Conservation (phyloP, 306 rosid species). For the Vigna nakashimae region DNA sequence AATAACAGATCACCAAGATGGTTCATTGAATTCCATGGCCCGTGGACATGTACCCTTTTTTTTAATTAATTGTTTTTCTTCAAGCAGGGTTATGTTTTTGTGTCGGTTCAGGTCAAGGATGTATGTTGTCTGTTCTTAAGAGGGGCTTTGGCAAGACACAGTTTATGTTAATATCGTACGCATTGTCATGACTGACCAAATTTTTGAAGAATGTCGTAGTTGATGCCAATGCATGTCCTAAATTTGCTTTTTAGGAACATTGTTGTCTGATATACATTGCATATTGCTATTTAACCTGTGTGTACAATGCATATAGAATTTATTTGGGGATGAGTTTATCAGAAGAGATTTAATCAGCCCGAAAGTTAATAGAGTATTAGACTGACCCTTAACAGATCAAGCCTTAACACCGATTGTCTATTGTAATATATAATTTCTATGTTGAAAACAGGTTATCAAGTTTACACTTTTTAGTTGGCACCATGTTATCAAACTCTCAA, state of each 20-base stretch:
- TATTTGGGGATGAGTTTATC: not conserved
- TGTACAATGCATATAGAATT: not conserved
- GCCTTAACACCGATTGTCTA: not conserved
- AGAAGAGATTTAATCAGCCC: not conserved
- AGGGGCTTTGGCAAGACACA: not conserved
- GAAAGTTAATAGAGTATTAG: not conserved
- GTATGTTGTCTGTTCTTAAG: constrained; percentile 1
- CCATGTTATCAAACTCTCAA: no score
- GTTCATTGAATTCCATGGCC: constrained; percentile 16
- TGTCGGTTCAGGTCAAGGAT: constrained; percentile 12
- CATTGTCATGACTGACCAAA: not conserved
- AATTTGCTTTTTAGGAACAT: not conserved
- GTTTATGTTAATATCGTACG: not conserved
- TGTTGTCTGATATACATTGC: not conserved
- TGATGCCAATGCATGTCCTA: not conserved
- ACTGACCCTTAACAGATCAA: not conserved
- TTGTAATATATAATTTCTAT: not conserved
- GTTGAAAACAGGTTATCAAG: not conserved
- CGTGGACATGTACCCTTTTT: not conserved
- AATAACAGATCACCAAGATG: constrained; percentile 21
- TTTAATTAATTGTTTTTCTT: constrained; percentile 1
- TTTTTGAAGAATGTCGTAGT: not conserved
- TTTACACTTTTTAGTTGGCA: not conserved
- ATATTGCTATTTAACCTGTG: not conserved
- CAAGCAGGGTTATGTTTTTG: constrained; percentile 10